phyloP scores from a whole-genome alignment of 495 filamentous ascomycete species.

The Penicillium lagena region DNA sequence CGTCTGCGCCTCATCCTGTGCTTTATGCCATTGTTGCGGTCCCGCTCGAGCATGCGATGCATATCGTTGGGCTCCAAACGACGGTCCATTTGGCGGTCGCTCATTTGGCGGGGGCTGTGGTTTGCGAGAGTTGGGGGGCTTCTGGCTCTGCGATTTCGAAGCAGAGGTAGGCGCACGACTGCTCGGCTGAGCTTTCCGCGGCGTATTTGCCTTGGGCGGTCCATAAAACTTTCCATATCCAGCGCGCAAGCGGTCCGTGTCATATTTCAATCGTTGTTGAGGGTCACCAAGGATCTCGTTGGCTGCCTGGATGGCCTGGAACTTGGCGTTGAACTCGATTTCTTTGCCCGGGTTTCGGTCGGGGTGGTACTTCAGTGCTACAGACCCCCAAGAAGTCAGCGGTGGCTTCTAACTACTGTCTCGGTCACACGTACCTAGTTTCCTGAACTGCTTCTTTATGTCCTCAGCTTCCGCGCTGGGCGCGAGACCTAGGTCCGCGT shows the following conservation, averaged over 20 bases:
- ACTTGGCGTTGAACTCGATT: slow-evolving; percentile 68
- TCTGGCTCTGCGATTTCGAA: slow-evolving; percentile 22
- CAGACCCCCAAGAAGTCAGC: background rate
- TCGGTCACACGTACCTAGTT: slow-evolving; percentile 54
- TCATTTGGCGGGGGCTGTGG: slow-evolving; percentile 9
- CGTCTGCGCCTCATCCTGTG: slow-evolving; percentile 47
- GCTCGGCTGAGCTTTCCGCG: slow-evolving; percentile 22
- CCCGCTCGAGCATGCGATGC: slow-evolving; percentile 42
- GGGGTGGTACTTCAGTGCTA: slow-evolving; percentile 81
- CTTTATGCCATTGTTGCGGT: slow-evolving; percentile 31
- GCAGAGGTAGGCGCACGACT: slow-evolving; percentile 18
- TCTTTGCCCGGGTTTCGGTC: slow-evolving; percentile 85
- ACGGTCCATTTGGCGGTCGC: slow-evolving; percentile 31
- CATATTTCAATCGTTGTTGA: slow-evolving; percentile 63
- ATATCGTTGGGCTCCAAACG: slow-evolving; percentile 51
- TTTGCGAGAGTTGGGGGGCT: slow-evolving; percentile 11
- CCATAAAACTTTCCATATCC: slow-evolving; percentile 37
- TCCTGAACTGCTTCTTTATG: slow-evolving; percentile 81
- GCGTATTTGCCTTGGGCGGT: slow-evolving; percentile 21
- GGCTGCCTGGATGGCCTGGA: slow-evolving; percentile 78
- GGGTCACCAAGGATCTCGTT: slow-evolving; percentile 76
- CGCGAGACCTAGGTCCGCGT: slow-evolving; percentile 70
- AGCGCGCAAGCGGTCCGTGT: slow-evolving; percentile 56
- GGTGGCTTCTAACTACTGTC: background rate
- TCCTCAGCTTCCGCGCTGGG: slow-evolving; percentile 59